Conservation (phyloP, 306 rosid genomes). For the Abrus pulchellus region DNA sequence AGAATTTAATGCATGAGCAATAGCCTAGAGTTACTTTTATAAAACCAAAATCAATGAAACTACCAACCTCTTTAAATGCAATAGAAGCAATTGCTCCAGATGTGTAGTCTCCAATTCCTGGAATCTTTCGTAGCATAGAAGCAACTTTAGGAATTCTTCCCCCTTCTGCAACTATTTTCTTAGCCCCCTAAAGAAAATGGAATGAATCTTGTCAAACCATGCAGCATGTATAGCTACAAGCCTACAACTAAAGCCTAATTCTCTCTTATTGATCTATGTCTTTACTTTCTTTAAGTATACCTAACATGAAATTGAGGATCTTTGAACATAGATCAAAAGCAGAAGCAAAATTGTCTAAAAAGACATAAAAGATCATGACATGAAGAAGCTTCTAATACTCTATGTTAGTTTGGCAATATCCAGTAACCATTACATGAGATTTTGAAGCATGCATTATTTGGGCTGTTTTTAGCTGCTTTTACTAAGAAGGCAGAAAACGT, state of each 20-base stretch:
- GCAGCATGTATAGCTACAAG: slow-evolving; percentile 23
- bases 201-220: slow-evolving; percentile 19
- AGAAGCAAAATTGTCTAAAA: slow-evolving; percentile 10
- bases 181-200: slow-evolving; percentile 77
- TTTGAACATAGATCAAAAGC: slow-evolving; percentile 34
- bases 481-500: slow-evolving; percentile 1
- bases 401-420: background rate
- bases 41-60: slow-evolving; percentile 45
- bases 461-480: background rate
- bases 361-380: slow-evolving; percentile 29
- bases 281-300: slow-evolving; percentile 22
- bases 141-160: slow-evolving; percentile 73
- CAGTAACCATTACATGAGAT: slow-evolving; percentile 36
- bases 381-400: slow-evolving; percentile 21
- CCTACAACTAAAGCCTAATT: slow-evolving; percentile 6
- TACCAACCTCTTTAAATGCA: slow-evolving; percentile 82
- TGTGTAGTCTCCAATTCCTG: slow-evolving; percentile 92
- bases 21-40: slow-evolving; percentile 17
- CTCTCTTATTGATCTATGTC: slow-evolving; percentile 2
- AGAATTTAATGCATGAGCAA: slow-evolving; percentile 49
- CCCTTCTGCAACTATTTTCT: slow-evolving; percentile 74
- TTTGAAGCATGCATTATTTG: slow-evolving; percentile 5
- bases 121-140: slow-evolving; percentile 68
- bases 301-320: slow-evolving; percentile 15
- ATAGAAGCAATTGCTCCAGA: slow-evolving; percentile 96